Evolutionary conservation across 1,139 yeast species (phyloP), one percentile per base, ranked within the genome.

Genomic region (Taphrina sp.): DNA sequence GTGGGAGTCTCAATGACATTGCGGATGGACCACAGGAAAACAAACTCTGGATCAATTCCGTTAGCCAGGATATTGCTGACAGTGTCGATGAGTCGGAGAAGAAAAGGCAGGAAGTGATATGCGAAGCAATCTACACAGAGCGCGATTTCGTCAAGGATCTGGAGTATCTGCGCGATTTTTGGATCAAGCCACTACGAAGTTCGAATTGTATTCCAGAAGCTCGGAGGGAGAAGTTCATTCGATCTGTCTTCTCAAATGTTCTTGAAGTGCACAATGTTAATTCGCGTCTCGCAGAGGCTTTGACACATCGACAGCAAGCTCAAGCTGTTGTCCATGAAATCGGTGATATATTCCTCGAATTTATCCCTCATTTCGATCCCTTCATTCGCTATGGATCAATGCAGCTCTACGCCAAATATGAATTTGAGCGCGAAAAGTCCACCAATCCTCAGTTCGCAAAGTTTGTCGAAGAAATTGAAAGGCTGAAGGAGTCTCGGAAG

Each of bases 361-460:
- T 77, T 67, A 88, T 90, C 34, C 89, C 94, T 10, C 79, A 80
- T 62, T 90, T 92, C 70, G 96, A 89, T 61, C 95, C 97, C 2
- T 92, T 90, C 70, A 84, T 92, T 52, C 78, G 85, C 49, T 92
- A 92, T 68, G 95, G 95, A 59, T 96, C 96, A n/a, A 89, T 92
- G 59, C 94, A 94, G 68, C 89, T 92, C 55, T 89, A 88, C 72
- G 97, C 96, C 10, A 88, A 89, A 69, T 89, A 88, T 70, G 95
- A 92, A 69, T 89, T 89, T 71, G 98, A 92, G 71, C 78, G 96
- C 53, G 98, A 92, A 67, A 88, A 89, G 69, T 84, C 88, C 59
- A 87, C 85, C 26, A 92, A 94, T 69, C 84, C 94, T 59, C 79
- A 86, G 61, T 92, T 92, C 73, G 92, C 95, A 20, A 76, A 95